Evolutionary conservation across 768 basidiomycete genomes (phyloP), one percentile per base, ranked within the genome.

Genomic region (Pulveroboletus sp.): DNA sequence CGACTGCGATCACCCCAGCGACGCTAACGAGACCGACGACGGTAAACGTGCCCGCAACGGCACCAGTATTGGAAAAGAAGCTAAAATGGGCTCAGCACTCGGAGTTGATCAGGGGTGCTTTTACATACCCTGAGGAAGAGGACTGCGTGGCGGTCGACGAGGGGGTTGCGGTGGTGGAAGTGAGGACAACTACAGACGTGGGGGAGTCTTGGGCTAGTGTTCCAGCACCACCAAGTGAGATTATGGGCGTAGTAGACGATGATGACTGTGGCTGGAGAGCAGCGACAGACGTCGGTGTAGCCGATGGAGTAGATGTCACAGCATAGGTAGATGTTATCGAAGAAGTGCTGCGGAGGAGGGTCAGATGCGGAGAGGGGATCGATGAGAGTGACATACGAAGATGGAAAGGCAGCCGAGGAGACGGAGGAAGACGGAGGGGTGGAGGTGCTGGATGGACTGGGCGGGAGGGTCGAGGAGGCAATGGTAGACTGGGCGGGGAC

Each of bases 61-160:
- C 78, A 32, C 69, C 73, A 44, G 70, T 75, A 55, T 76, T 72
- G 40, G 67, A 54, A 55, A 76, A 72, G 69, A 79, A 79, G 50
- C 78, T 78, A 46, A 21, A 17, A 38, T 1, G 24, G 35, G 31
- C 1, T 56, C 38, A 55, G 28, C 3, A 4, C 13, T 5, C 2
- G 36, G 3, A 13, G 9, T 24, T 24, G 27, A 4, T 6, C 0
- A 4, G 11, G 7, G 27, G 14, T 15, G 33, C 1, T 1, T 11
- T 10, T 17, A 52, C 61, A 21, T 47, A 69, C 63, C 62, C 44
- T 11, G 55, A 47, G 35, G 66, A 54, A 36, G 66, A 49, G 28
- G 66, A 39, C 0, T 18, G 50, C 1, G 47, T 41, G 7, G 57
- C 10, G 8, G 56, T 50, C 28, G 58, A 11, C 8, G 67, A 56